Evolutionary conservation across 805 yeast genomes (phyloP).

Genomic region (Diddensiella caesifluorescens): DNA sequence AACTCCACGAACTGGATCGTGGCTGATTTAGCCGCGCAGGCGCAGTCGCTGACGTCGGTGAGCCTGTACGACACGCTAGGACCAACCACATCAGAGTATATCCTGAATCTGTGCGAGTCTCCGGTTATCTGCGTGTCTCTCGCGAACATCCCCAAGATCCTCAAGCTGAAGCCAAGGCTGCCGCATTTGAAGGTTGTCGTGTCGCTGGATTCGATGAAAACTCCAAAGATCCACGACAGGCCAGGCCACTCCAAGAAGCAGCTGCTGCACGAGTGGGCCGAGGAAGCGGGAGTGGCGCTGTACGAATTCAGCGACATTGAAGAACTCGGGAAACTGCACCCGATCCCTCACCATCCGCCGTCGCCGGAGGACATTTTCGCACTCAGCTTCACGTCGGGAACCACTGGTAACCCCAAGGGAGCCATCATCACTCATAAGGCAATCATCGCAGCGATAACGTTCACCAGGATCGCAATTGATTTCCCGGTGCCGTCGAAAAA

Average conservation of each 20-base stretch:
- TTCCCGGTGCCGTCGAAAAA: conserved; percentile 22
- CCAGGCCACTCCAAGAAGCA: conserved; percentile 29
- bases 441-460: conserved; percentile 44
- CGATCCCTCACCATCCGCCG: conserved; percentile 45
- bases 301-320: conserved; percentile 40
- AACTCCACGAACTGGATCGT: conserved; percentile 52
- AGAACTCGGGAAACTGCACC: conserved; percentile 41
- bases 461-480: conserved; percentile 28
- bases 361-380: conserved; percentile 50
- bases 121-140: conserved; percentile 56
- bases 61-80: conserved; percentile 56
- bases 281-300: conserved; percentile 35
- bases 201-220: conserved; percentile 44
- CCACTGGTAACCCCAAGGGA: conserved; percentile 73
- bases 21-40: conserved; percentile 61
- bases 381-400: conserved; percentile 68
- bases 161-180: conserved; percentile 41
- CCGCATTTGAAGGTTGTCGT: conserved; percentile 46
- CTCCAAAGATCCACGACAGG: conserved; percentile 31
- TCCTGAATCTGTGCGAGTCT: conserved; percentile 53
- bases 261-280: conserved; percentile 27
- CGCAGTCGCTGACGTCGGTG: conserved; percentile 50
- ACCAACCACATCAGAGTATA: conserved; percentile 56
- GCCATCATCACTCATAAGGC: conserved; percentile 52
- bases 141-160: conserved; percentile 44